Evolutionary conservation across 2,329 filamentous ascomycete species (phyloP).

Genomic region (Apiospora aurea): DNA sequence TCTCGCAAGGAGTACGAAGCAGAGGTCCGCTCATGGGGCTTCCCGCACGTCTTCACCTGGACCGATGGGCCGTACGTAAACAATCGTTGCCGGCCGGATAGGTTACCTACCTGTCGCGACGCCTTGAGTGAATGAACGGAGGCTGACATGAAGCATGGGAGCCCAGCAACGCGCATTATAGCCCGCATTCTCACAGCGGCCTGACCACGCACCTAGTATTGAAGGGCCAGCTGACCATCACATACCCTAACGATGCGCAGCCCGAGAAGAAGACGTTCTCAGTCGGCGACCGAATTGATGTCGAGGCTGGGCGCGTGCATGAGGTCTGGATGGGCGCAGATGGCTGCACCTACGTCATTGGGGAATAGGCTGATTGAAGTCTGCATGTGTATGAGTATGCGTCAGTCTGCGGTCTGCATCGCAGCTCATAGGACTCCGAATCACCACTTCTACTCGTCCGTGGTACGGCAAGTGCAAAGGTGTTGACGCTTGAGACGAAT

Average conservation of each 20-base stretch:
- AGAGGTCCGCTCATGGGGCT: slow-evolving; percentile 74
- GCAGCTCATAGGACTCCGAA: background rate
- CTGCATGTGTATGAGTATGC: background rate
- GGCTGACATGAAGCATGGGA: background rate
- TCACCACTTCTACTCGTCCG: background rate
- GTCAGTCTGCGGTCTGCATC: background rate
- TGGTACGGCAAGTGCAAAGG: slow-evolving; percentile 1
- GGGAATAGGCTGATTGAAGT: slow-evolving; percentile 53
- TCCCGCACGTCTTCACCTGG: slow-evolving; percentile 74
- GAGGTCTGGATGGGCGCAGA: slow-evolving; percentile 73
- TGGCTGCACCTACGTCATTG: slow-evolving; percentile 74
- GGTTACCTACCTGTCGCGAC: background rate
- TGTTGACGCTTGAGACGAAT: background rate
- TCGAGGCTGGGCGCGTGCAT: slow-evolving; percentile 68
- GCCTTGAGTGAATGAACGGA: background rate
- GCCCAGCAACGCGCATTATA: slow-evolving; percentile 71
- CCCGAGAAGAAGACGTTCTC: slow-evolving; percentile 65
- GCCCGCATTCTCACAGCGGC: slow-evolving; percentile 69
- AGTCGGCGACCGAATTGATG: slow-evolving; percentile 69
- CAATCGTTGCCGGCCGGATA: background rate
- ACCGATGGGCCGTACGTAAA: slow-evolving; percentile 68
- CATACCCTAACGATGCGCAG: slow-evolving; percentile 66
- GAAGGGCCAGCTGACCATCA: slow-evolving; percentile 69
- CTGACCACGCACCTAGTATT: slow-evolving; percentile 75
- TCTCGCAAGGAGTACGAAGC: slow-evolving; percentile 53